Evolutionary conservation across 331 rosid genomes (phyloP), one percentile per base, ranked within the genome.

Genomic region (Prunus yedoensis): DNA sequence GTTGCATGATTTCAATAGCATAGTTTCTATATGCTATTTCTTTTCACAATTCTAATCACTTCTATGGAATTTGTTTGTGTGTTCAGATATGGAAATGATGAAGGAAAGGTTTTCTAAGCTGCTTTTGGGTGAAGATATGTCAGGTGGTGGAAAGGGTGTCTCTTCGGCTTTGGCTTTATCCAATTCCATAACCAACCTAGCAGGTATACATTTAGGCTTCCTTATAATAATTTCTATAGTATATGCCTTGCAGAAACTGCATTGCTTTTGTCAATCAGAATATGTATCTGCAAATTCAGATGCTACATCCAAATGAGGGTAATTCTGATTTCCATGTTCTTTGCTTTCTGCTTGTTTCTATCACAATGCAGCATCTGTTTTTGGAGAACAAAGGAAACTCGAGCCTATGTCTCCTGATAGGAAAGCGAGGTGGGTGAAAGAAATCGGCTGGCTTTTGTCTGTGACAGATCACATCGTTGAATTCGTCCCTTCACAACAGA

Each of bases 91-190:
- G 73, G 97, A 95, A 0, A 23, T 87, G 93, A 81, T 90, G 85
- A 92, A 89, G 85, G 99, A 91, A 66, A 89, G 88, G 82, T 90
- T 95, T 85, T 78, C 94, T 30, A 95, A 90, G 89, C 82, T 95
- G 71, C 97, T 95, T 74, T 64, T 95, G 77, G 99, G 97, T 51
- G 99, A 95, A 81, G 99, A 95, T 73, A 92, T 95, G 97, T 95
- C 99, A 16, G 99, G 97, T 68, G 97, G 97, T 54, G 99, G 97
- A 68, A 95, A 95, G 71, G 99, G 97, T 57, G 97, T 92, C 77
- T 90, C 97, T 76, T 95, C 99, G 11, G 99, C 99, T 49, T 74
- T 92, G 76, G 97, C 99, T 71, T 76, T 95, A 87, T 95, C 99
- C 15, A 95, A 95, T 82, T 89, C 99, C 75, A 80, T 90, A 62